phyloP scores from a whole-genome alignment of 1,284 basidiomycete genomes.

The Grifola frondosa region DNA sequence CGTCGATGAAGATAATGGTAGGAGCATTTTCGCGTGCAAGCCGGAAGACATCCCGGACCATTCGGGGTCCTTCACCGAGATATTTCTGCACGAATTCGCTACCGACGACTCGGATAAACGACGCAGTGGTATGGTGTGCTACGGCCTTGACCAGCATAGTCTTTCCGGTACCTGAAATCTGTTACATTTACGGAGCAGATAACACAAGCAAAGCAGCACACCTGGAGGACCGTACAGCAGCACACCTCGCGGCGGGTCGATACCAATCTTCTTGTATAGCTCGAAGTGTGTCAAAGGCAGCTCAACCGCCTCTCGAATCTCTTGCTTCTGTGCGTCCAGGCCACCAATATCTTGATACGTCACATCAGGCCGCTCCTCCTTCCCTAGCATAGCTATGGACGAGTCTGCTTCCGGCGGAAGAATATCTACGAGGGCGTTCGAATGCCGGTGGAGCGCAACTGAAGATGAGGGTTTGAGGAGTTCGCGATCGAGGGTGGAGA shows the following conservation, averaged over 20 bases:
- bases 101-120: conserved; percentile 98
- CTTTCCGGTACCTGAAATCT: conserved; percentile 89
- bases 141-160: conserved; percentile 99
- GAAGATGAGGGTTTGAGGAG: conserved; percentile 96
- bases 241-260: conserved; percentile 96
- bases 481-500: conserved; percentile 97
- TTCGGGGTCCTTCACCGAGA: conserved; percentile 97
- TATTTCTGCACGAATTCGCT: conserved; percentile 99
- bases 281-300: conserved; percentile 98
- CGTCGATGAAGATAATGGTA: conserved; percentile 99
- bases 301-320: conserved; percentile 98
- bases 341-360: conserved; percentile 92
- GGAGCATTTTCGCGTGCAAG: conserved; percentile 97
- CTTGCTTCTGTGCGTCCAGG: conserved; percentile 98
- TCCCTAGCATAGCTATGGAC: conserved; percentile 90
- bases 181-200: not conserved
- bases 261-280: conserved; percentile 99
- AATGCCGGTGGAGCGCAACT: conserved; percentile 97
- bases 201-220: conserved; percentile 31
- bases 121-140: conserved; percentile 94
- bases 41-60: conserved; percentile 99
- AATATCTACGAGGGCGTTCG: conserved; percentile 98
- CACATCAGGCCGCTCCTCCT: conserved; percentile 94
- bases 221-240: conserved; percentile 92
- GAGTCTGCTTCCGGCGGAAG: conserved; percentile 98